Conservation (phyloP, 257 asterid genomes). For the Craterostigma plantagineum region DNA sequence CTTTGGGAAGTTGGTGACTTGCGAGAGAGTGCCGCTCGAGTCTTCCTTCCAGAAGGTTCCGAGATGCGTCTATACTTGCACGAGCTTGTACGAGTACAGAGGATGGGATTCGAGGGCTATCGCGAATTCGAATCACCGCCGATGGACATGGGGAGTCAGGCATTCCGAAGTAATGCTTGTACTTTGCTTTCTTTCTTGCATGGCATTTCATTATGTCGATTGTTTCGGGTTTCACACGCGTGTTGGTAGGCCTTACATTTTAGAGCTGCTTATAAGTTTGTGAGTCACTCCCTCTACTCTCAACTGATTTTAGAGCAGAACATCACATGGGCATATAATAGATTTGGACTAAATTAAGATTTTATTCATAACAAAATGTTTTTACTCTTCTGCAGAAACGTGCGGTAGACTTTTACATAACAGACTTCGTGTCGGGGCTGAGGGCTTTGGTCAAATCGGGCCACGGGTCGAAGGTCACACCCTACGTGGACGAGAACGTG, state of each 20-base stretch:
- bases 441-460: slow-evolving; percentile 61
- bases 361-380: too few relatives aligned
- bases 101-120: slow-evolving; percentile 53
- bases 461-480: slow-evolving; percentile 40
- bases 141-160: slow-evolving; percentile 55
- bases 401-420: slow-evolving; percentile 46
- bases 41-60: slow-evolving; percentile 61
- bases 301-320: too few relatives aligned
- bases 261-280: too few relatives aligned
- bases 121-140: slow-evolving; percentile 44
- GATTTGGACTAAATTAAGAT: too few relatives aligned
- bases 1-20: slow-evolving; percentile 44
- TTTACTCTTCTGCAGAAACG: slow-evolving; percentile 38
- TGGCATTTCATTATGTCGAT: too few relatives aligned
- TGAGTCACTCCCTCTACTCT: too few relatives aligned
- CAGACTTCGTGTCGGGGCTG: slow-evolving; percentile 52
- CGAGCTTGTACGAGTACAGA: slow-evolving; percentile 52
- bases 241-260: too few relatives aligned
- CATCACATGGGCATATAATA: too few relatives aligned
- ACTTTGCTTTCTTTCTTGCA: too few relatives aligned
- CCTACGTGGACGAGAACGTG: slow-evolving; percentile 42
- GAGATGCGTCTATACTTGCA: slow-evolving; percentile 53
- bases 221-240: too few relatives aligned
- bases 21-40: slow-evolving; percentile 59
- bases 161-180: slow-evolving; percentile 32